Percentiles rank a stretch among this genome's conserved stretches.
Conservation (phyloP, 2,329 filamentous ascomycete genomes). For the Claviceps pazoutovae region DNA sequence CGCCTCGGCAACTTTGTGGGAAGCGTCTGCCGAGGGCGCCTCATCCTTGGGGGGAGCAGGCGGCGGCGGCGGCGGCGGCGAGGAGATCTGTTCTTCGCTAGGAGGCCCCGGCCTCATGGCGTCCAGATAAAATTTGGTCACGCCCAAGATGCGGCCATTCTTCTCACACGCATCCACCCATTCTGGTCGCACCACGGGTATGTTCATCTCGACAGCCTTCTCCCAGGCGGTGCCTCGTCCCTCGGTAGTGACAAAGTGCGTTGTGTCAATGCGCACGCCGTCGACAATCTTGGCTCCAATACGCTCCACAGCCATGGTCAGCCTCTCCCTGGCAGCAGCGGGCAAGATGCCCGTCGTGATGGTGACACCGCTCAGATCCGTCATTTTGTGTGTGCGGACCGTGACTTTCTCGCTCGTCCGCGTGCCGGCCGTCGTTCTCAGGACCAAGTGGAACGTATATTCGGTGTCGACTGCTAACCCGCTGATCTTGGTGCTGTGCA, state of each 20-base stretch:
- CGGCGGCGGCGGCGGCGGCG: constrained; percentile 10
- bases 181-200: constrained; percentile 89
- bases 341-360: constrained; percentile 84
- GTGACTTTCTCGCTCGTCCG: constrained; percentile 70
- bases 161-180: constrained; percentile 96
- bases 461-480: constrained; percentile 93
- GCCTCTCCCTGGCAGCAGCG: constrained; percentile 53
- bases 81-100: constrained; percentile 16
- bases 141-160: constrained; percentile 82
- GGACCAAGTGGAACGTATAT: constrained; percentile 85
- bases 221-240: constrained; percentile 85
- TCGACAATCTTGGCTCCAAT: constrained; percentile 91
- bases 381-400: constrained; percentile 96
- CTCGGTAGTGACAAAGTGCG: constrained; percentile 95
- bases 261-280: constrained; percentile 86
- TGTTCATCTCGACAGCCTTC: constrained; percentile 94
- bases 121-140: constrained; percentile 91
- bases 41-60: constrained; percentile 15
- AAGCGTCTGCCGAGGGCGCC: constrained; percentile 14
- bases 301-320: constrained; percentile 63
- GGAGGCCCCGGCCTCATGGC: constrained; percentile 42
- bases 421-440: constrained; percentile 82
- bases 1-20: constrained; percentile 8
- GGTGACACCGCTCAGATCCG: constrained; percentile 86
- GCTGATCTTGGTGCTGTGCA: constrained; percentile 92